Evolutionary conservation across 352 stramenopile genomes (phyloP).

Genomic region (Globisporangium mamillatum): DNA sequence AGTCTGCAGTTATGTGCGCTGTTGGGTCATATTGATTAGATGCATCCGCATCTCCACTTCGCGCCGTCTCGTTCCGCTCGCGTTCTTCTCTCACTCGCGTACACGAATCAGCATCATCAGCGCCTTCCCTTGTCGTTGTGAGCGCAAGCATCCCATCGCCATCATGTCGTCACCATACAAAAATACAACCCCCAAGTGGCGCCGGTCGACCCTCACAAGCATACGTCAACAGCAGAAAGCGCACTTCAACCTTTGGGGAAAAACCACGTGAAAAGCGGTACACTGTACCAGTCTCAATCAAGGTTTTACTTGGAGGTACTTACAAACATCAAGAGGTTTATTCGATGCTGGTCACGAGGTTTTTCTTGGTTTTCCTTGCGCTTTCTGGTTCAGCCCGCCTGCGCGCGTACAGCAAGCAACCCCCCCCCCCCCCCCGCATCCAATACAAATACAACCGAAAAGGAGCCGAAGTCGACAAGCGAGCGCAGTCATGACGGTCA

Average conservation of each 20-base stretch:
- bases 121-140: not conserved
- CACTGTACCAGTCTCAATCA: not conserved
- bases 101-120: not conserved
- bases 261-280: not conserved
- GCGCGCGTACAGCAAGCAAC: not conserved
- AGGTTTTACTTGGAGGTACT: not conserved
- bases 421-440: not conserved
- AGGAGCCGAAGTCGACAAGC: not conserved
- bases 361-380: not conserved
- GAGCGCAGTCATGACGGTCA: slow-evolving; percentile 36
- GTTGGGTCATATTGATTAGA: no score
- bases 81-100: not conserved
- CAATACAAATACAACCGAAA: slow-evolving; percentile 7
- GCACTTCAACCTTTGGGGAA: not conserved
- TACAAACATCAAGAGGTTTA: not conserved
- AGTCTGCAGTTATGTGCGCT: no score
- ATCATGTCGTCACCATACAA: not conserved
- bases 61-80: not conserved
- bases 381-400: not conserved
- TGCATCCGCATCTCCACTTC: not conserved
- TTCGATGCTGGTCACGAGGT: not conserved
- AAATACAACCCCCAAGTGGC: not conserved
- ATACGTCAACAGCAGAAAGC: not conserved
- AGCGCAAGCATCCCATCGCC: not conserved
- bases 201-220: not conserved